Conservation (phyloP, 306 rosid genomes). For the Hylodesmum podocarpum region DNA sequence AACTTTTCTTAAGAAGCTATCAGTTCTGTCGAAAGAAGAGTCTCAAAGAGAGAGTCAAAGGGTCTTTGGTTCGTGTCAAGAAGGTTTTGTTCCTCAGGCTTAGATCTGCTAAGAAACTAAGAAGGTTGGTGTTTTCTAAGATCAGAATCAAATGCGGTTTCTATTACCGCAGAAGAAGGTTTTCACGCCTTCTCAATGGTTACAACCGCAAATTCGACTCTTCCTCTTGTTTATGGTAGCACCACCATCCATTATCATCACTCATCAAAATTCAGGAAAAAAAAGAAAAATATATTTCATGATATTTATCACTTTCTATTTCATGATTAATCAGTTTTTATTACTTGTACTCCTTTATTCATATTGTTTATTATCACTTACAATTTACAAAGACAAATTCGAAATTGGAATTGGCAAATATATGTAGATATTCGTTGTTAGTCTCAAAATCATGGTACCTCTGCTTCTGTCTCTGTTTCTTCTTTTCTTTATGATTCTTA, state of each 20-base stretch:
- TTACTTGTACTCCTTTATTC: neutral
- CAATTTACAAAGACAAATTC: neutral
- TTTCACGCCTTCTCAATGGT: slow-evolving; percentile 36
- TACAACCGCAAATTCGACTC: slow-evolving; percentile 33
- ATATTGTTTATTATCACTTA: neutral
- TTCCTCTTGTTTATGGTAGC: slow-evolving; percentile 49
- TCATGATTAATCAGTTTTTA: neutral
- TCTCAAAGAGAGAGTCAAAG: slow-evolving; percentile 51
- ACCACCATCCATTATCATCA: neutral
- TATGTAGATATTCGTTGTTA: neutral
- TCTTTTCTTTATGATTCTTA: neutral
- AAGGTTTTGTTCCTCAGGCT: slow-evolving; percentile 53
- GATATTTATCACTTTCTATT: neutral
- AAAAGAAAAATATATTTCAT: neutral
- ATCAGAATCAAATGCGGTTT: slow-evolving; percentile 49
- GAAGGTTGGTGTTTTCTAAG: slow-evolving; percentile 44
- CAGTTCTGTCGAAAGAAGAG: slow-evolving; percentile 67
- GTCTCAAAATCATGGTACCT: neutral
- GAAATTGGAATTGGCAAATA: neutral
- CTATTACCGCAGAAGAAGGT: slow-evolving; percentile 53
- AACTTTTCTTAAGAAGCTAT: slow-evolving; percentile 76
- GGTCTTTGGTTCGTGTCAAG: slow-evolving; percentile 55
- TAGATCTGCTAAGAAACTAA: slow-evolving; percentile 39
- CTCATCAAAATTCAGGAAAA: neutral
- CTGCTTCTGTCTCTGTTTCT: neutral